Evolutionary conservation across 192 early-diverging fungal species (phyloP).

Genomic region (Linnemannia zychae): DNA sequence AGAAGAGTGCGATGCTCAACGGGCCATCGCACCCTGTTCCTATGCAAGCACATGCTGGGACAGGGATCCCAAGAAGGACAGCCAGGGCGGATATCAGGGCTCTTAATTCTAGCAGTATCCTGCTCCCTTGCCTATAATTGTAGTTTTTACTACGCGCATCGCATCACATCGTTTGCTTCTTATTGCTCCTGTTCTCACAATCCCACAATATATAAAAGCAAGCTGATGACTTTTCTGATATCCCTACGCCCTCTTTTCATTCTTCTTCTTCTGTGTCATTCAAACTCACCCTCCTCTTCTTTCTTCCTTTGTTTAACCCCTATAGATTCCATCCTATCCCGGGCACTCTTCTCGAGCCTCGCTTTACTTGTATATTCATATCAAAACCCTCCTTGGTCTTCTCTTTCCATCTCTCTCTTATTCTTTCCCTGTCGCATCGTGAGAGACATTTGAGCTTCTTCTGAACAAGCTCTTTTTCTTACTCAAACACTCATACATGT

Average conservation of each 20-base stretch:
- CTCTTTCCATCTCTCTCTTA: neutral
- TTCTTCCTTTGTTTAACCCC: neutral
- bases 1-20: too few relatives aligned
- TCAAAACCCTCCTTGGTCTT: neutral
- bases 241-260: neutral
- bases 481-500: too few relatives aligned
- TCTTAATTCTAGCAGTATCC: neutral
- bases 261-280: neutral
- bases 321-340: constrained; percentile 11
- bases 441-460: too few relatives aligned
- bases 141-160: neutral
- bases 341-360: neutral
- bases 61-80: neutral
- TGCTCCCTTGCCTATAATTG: neutral
- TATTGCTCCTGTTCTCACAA: neutral
- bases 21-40: too few relatives aligned
- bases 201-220: neutral
- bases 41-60: too few relatives aligned
- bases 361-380: too few relatives aligned
- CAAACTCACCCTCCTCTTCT: neutral
- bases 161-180: neutral
- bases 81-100: neutral
- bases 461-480: too few relatives aligned
- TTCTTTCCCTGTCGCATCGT: too few relatives aligned
- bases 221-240: neutral